Evolutionary conservation across 2,329 filamentous ascomycete genomes (phyloP).

Genomic region (Cryphonectria nitschkei): DNA sequence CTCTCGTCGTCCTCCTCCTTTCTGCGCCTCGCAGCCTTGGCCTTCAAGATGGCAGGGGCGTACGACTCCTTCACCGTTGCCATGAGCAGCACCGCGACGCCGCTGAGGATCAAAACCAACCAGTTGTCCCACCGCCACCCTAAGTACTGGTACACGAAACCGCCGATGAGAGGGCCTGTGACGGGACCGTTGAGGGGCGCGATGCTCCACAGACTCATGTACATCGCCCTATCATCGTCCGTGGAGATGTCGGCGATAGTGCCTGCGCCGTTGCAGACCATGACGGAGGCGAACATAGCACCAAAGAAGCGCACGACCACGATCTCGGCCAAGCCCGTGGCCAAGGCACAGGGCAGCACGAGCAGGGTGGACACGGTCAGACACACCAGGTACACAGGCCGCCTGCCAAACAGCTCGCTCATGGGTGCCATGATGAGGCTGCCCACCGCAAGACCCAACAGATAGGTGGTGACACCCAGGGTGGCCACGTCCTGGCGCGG

Average conservation of each 20-base stretch:
- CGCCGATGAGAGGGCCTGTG: slow-evolving; percentile 70
- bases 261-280: slow-evolving; percentile 83
- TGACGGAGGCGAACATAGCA: slow-evolving; percentile 59
- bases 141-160: slow-evolving; percentile 75
- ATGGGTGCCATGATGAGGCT: slow-evolving; percentile 74
- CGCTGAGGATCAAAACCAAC: slow-evolving; percentile 75
- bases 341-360: slow-evolving; percentile 71
- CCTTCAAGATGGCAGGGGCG: slow-evolving; percentile 69
- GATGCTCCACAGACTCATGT: slow-evolving; percentile 81
- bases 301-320: slow-evolving; percentile 72
- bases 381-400: slow-evolving; percentile 67
- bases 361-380: slow-evolving; percentile 66
- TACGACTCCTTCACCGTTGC: slow-evolving; percentile 74
- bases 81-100: slow-evolving; percentile 62
- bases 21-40: slow-evolving; percentile 65
- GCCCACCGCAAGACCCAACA: slow-evolving; percentile 71
- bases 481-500: slow-evolving; percentile 59
- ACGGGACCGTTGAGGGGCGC: slow-evolving; percentile 80
- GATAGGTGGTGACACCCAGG: slow-evolving; percentile 74
- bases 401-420: slow-evolving; percentile 67
- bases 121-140: slow-evolving; percentile 91
- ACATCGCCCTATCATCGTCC: slow-evolving; percentile 79
- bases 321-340: slow-evolving; percentile 65
- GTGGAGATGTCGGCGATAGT: slow-evolving; percentile 82
- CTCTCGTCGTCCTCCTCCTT: slow-evolving; percentile 71